These are phyloP conservation scores for Populus davidiana DNA, from an alignment of 345 rosid species.

Conservation along the genomic window DNA sequence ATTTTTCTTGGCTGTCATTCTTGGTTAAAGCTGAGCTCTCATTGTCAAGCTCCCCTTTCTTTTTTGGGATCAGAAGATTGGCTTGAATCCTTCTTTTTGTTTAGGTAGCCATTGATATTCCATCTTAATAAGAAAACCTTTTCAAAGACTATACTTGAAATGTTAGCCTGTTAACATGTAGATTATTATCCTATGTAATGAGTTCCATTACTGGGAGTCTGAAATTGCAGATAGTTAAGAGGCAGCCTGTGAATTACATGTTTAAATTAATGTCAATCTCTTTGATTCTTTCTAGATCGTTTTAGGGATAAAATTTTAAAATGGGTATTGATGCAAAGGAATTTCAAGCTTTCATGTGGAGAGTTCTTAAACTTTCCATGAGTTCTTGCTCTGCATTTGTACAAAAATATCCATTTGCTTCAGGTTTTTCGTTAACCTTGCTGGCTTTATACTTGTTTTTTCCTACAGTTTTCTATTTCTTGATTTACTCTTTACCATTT, in stretches of 20 bases:
- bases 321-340: conserved; percentile 55
- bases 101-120: not conserved
- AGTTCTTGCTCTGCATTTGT: conserved; percentile 26
- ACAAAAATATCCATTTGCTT: conserved; percentile 46
- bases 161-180: not conserved
- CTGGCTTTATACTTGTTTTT: conserved; percentile 46
- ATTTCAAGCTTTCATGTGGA: conserved; percentile 40
- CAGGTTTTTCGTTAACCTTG: conserved; percentile 27
- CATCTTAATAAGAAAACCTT: not conserved
- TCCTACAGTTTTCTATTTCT: conserved; percentile 51
- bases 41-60: not conserved
- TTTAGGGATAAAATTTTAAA: not conserved
- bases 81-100: conserved; percentile 1
- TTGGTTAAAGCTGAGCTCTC: not conserved
- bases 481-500: conserved; percentile 51
- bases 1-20: not conserved
- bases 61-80: not conserved
- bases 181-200: too few species aligned
- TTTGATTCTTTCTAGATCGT: not conserved
- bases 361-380: conserved; percentile 36
- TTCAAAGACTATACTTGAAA: not conserved
- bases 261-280: not conserved
- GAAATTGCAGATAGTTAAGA: not conserved
- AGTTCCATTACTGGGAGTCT: not conserved
- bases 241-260: not conserved